These are phyloP conservation scores for Avena insularis DNA, from an alignment of 176 grass and related monocot species.

Conservation along the genomic window DNA sequence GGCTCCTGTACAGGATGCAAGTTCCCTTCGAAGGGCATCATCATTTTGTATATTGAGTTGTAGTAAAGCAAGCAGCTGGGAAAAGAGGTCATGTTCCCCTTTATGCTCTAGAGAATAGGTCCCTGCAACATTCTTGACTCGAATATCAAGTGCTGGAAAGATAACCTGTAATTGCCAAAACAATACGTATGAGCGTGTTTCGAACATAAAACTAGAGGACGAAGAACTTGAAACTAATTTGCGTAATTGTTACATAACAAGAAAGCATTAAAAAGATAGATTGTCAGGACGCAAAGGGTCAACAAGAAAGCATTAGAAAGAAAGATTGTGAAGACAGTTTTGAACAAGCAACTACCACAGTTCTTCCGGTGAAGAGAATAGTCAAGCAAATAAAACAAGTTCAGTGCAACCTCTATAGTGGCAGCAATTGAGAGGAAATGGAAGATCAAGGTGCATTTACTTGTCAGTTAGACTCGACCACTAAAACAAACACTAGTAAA, in stretches of 20 bases:
- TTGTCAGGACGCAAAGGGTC: neutral
- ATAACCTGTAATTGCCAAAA: conserved; percentile 72
- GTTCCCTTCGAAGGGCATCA: conserved; percentile 76
- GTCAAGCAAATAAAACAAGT: conserved; percentile 1
- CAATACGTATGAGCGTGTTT: conserved; percentile 26
- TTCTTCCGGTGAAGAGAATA: neutral
- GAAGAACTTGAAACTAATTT: conserved; percentile 3
- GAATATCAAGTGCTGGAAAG: conserved; percentile 94
- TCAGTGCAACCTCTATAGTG: conserved; percentile 32
- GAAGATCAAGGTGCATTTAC: conserved; percentile 12
- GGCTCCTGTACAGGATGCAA: conserved; percentile 87
- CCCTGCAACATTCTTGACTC: conserved; percentile 91
- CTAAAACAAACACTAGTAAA: conserved; percentile 17
- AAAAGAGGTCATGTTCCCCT: conserved; percentile 81
- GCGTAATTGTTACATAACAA: neutral
- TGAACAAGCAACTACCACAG: conserved; percentile 22
- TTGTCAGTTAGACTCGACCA: conserved; percentile 30
- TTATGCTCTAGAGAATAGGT: conserved; percentile 98
- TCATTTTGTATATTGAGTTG: conserved; percentile 71
- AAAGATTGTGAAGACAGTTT: neutral
- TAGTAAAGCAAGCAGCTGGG: conserved; percentile 69
- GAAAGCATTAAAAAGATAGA: neutral
- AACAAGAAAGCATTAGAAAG: conserved; percentile 22
- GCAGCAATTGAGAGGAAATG: conserved; percentile 18
- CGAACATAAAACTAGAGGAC: neutral